Conservation (phyloP, 2,329 filamentous ascomycete species). For the Balansia obtecta region DNA sequence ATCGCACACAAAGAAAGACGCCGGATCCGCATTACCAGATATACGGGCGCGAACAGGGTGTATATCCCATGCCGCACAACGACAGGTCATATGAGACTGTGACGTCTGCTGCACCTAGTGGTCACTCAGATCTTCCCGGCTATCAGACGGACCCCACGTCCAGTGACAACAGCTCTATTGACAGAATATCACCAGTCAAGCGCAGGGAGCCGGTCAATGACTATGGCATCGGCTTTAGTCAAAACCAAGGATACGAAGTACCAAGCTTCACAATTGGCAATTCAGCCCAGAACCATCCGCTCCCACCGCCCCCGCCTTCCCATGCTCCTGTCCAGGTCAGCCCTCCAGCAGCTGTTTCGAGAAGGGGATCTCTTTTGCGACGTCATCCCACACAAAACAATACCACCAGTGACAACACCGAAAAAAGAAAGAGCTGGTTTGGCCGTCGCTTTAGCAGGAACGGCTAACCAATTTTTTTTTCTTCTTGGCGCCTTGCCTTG, state of each 20-base stretch:
- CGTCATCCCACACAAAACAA: conserved; percentile 1
- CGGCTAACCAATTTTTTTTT: conserved; percentile 5
- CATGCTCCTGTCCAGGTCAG: conserved; percentile 8
- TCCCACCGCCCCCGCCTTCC: conserved; percentile 13
- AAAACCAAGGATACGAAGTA: conserved; percentile 29
- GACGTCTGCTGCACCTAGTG: conserved; percentile 62
- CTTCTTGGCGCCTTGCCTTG: neutral
- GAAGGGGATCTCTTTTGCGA: conserved; percentile 15
- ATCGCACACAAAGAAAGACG: conserved; percentile 27
- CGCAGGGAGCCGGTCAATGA: conserved; percentile 43
- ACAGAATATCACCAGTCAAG: conserved; percentile 51
- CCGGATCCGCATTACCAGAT: conserved; percentile 32
- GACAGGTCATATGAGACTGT: conserved; percentile 82
- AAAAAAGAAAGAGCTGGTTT: conserved; percentile 89
- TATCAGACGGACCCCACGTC: conserved; percentile 77
- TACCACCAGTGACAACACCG: conserved; percentile 17
- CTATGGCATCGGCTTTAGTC: conserved; percentile 50
- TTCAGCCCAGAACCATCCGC: conserved; percentile 12
- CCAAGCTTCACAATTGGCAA: conserved; percentile 24
- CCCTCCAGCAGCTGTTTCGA: conserved; percentile 13
- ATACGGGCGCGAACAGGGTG: conserved; percentile 28
- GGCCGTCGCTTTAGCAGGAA: conserved; percentile 65
- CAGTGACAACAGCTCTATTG: conserved; percentile 86
- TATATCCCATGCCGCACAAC: conserved; percentile 47
- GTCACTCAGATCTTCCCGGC: conserved; percentile 61